phyloP scores from a whole-genome alignment of 345 rosid species.

The Sapria himalayana region DNA sequence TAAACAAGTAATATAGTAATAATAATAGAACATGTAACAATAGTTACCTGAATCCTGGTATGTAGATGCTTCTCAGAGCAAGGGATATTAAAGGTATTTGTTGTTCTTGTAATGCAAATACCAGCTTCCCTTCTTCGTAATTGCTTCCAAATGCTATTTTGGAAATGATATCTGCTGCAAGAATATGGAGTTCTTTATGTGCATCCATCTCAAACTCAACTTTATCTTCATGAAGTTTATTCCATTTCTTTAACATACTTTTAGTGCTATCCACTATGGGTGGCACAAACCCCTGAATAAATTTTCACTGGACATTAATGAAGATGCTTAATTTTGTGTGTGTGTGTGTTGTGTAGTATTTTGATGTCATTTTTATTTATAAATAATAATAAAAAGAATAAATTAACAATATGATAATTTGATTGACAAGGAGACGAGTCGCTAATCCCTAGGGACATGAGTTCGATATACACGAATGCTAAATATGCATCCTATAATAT shows the following conservation, averaged over 20 bases:
- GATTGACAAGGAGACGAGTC: background rate
- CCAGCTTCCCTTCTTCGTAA: conserved; percentile 48
- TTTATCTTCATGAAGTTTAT: conserved; percentile 27
- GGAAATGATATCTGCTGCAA: conserved; percentile 56
- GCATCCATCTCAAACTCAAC: conserved; percentile 52
- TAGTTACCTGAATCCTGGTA: conserved; percentile 64
- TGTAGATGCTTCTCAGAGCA: conserved; percentile 37
- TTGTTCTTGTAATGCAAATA: conserved; percentile 50
- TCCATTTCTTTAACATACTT: conserved; percentile 47
- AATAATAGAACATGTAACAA: no score
- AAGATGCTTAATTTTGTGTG: no score
- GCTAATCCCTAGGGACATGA: no score
- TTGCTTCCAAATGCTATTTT: conserved; percentile 79
- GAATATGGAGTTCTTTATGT: conserved; percentile 31
- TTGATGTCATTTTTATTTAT: background rate
- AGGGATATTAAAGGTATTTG: conserved; percentile 32
- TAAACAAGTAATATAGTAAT: no score
- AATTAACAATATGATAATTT: background rate
- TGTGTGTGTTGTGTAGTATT: no score
- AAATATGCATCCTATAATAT: no score
- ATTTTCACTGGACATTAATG: background rate
- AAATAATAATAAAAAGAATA: background rate
- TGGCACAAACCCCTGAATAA: conserved; percentile 40
- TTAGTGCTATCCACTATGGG: conserved; percentile 32
- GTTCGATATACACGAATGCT: no score